Evolutionary conservation across 2,329 filamentous ascomycete genomes (phyloP), one percentile per base, ranked within the genome.

Genomic region (Juglanconis oblonga): DNA sequence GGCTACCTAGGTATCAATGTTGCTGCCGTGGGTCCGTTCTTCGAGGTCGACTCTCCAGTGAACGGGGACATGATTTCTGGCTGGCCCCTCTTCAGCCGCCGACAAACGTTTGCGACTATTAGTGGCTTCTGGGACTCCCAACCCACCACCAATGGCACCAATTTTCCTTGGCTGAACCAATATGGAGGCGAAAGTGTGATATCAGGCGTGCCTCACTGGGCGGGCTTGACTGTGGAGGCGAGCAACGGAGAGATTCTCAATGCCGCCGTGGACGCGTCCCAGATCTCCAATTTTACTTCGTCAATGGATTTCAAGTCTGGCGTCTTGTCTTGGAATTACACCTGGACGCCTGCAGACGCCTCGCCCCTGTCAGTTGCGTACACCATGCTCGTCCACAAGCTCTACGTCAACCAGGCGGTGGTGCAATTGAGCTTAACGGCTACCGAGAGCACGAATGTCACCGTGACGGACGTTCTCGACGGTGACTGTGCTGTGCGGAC

Each of bases 401-500:
- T 87, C 52, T 73, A 83, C 56, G 76, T 87, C 66, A 88, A 86
- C 63, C 80, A 85, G 32, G 67, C 63, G 17, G 66, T 63, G 24
- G 66, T 90, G 3, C 80, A 83, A 61, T 70, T 89, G 63, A 80
- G 81, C 31, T 79, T 91, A 17, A 83, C 80, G 2, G 73, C 88
- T 1, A 79, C 78, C 0, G 70, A 69, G 7, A 79, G 86, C 66
- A 67, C 77, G 3, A 79, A 85, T 57, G 83, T 81, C 3, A 85
- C 81, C 0, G 77, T 91, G 3, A 85, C 84, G 11, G 89, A 91
- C 70, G 75, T 90, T 0, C 69, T 91, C 4, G 86, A 91, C 65
- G 89, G 89, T 0, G 81, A 83, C 64, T 83, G 84, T 66, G 88
- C 89, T n/a, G 83, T 88, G 8, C 80, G 88, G 13, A 84, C 87